Evolutionary conservation across 257 asterid genomes (phyloP), one percentile per base, ranked within the genome.

Genomic region (Solanum rostratum): DNA sequence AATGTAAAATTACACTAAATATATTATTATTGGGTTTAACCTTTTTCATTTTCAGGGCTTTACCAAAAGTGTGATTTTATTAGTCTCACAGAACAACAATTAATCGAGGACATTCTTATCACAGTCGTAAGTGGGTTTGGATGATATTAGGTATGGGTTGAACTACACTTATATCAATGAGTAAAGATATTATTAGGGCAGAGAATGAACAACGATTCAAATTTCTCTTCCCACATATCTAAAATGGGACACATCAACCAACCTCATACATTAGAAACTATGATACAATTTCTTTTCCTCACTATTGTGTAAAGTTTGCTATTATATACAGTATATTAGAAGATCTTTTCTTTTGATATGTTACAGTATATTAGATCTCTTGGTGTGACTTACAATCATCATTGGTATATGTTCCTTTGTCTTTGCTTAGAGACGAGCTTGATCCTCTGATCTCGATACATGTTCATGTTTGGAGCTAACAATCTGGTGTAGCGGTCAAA

Each of bases 361-460:
- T 19, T 55, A 84, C 86, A 84, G 82, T 59, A 70, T 39, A 52
- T 10, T 33, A 60, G 29, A 20, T 74, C 50, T 16, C 12, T 37
- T 78, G 78, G 53, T 57, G 52, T 2, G 62, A 84, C 82, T 74
- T 12, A 54, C 66, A 11, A 81, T 69, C 82, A 46, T 86, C 83
- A 86, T 46, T 62, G 86, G 87, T 89, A 89, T 54, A 84, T 85
- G 87, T 84, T 86, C 84, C 87, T 84, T 87, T 69, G 87, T 81
- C 90, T 88, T 88, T 65, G 86, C 79, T 92, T 91, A 37, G 98
- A 90, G 86, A 85, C 94, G 37, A 97, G 88, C 65, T 89, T 92
- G 86, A 97, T 89, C 94, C 99, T 95, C 88, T 91, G 98, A 86
- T 97, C 99, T 84, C 95, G 92, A 83, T 95, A 93, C 98, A 97